Percentiles rank a stretch among this genome's conserved stretches.
phyloP scores from a whole-genome alignment of 306 rosid species.

The Prunus mongolica region DNA sequence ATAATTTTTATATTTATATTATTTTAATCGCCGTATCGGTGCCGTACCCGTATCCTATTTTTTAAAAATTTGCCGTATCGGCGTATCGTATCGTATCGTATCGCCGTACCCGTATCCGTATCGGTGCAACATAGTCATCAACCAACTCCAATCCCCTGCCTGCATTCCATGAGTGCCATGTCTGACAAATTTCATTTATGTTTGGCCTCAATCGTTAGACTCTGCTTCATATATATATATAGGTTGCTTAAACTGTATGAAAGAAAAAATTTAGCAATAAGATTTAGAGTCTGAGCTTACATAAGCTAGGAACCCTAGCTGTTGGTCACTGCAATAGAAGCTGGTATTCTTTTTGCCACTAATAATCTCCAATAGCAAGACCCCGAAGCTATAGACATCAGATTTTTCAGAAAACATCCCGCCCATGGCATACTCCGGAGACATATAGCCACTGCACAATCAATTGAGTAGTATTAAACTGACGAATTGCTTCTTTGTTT shows the following conservation, averaged over 20 bases:
- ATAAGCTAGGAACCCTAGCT: slow-evolving; percentile 20
- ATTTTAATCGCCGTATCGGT: too few species aligned
- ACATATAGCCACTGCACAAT: slow-evolving; percentile 26
- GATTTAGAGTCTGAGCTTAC: slow-evolving; percentile 4
- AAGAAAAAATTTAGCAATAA: not conserved
- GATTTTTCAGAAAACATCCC: slow-evolving; percentile 27
- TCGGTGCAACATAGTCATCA: too few species aligned
- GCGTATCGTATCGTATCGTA: too few species aligned
- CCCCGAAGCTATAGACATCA: slow-evolving; percentile 32
- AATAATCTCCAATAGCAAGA: slow-evolving; percentile 28
- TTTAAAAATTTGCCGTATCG: too few species aligned
- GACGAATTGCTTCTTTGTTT: not conserved
- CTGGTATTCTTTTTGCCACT: slow-evolving; percentile 24
- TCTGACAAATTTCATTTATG: not conserved
- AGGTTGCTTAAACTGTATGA: too few species aligned
- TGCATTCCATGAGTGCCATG: slow-evolving; percentile 18
- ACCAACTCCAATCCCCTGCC: not conserved
- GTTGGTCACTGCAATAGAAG: slow-evolving; percentile 8
- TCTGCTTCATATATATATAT: not conserved
- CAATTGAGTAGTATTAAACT: not conserved
- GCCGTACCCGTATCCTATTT: too few species aligned
- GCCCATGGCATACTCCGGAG: slow-evolving; percentile 27
- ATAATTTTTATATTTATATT: too few species aligned
- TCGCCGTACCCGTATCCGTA: too few species aligned
- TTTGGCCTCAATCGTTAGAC: too few species aligned